phyloP scores from a whole-genome alignment of 2,329 filamentous ascomycete genomes.

The Colletotrichum destructivum region DNA sequence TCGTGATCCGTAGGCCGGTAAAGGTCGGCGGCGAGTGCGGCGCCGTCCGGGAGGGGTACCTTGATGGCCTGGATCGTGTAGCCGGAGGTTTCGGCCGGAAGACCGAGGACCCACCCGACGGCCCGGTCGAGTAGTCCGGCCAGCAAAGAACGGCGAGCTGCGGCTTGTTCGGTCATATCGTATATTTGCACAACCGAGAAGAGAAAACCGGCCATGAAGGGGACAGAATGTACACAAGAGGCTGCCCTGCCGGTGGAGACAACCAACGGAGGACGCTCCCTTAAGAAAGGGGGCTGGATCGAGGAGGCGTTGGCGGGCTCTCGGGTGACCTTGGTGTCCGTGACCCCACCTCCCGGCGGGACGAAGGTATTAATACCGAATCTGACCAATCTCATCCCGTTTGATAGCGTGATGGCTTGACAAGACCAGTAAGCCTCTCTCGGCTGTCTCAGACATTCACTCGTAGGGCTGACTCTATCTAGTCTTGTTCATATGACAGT shows the following conservation, averaged over 20 bases:
- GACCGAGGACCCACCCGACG: conserved; percentile 9
- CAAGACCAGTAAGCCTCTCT: background rate
- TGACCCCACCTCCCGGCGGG: background rate
- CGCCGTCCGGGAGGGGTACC: conserved; percentile 40
- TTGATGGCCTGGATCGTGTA: conserved; percentile 34
- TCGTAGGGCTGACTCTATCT: background rate
- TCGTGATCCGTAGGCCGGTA: conserved; percentile 35
- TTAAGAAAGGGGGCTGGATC: background rate
- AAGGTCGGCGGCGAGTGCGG: conserved; percentile 48
- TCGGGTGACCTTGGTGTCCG: background rate
- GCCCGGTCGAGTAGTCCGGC: conserved; percentile 8
- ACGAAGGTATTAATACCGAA: background rate
- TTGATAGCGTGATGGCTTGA: background rate
- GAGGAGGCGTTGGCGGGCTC: background rate
- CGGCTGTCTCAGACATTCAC: background rate
- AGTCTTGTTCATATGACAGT: background rate
- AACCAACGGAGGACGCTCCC: background rate
- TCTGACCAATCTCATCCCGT: background rate
- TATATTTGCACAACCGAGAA: background rate
- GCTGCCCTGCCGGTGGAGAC: too few relatives aligned
- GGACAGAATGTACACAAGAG: background rate
- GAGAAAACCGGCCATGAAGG: background rate
- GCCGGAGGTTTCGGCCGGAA: conserved; percentile 35
- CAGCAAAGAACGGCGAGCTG: background rate
- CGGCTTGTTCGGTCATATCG: background rate